phyloP scores from a whole-genome alignment of 1,284 basidiomycete genomes.

The Boletus smithii region DNA sequence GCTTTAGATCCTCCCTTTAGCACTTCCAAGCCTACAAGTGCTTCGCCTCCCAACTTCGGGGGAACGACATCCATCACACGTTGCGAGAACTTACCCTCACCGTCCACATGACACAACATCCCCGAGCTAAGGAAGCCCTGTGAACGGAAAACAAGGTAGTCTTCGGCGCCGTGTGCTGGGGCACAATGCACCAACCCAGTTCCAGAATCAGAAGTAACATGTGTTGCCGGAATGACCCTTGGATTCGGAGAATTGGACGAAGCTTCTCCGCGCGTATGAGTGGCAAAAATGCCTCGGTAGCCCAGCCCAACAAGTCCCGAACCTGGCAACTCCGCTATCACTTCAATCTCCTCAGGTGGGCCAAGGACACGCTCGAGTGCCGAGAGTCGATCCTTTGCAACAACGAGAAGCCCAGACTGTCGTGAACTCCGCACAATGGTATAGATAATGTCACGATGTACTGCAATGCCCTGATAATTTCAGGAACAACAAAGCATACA shows the following conservation, averaged over 20 bases:
- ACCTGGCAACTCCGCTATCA: conserved; percentile 54
- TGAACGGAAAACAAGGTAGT: conserved; percentile 73
- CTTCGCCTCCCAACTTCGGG: conserved; percentile 37
- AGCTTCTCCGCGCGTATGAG: conserved; percentile 17
- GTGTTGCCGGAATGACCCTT: conserved; percentile 53
- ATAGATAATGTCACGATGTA: conserved; percentile 75
- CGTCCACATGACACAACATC: conserved; percentile 79
- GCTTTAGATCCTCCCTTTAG: conserved; percentile 67
- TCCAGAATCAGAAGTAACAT: conserved; percentile 88
- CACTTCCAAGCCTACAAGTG: conserved; percentile 70
- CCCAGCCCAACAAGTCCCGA: conserved; percentile 58
- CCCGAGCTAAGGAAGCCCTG: conserved; percentile 44
- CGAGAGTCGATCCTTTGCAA: conserved; percentile 67
- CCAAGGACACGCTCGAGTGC: conserved; percentile 55
- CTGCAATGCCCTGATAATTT: conserved; percentile 72
- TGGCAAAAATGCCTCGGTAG: conserved; percentile 70
- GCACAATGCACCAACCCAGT: conserved; percentile 96
- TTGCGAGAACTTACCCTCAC: conserved; percentile 69
- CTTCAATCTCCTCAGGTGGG: conserved; percentile 33
- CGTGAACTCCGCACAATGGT: conserved; percentile 47
- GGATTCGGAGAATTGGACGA: conserved; percentile 6
- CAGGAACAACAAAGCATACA: background rate
- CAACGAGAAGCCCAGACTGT: conserved; percentile 46
- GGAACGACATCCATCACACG: conserved; percentile 57
- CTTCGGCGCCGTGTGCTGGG: conserved; percentile 92